Conservation (phyloP, 345 rosid species). For the Citrus australasica region DNA sequence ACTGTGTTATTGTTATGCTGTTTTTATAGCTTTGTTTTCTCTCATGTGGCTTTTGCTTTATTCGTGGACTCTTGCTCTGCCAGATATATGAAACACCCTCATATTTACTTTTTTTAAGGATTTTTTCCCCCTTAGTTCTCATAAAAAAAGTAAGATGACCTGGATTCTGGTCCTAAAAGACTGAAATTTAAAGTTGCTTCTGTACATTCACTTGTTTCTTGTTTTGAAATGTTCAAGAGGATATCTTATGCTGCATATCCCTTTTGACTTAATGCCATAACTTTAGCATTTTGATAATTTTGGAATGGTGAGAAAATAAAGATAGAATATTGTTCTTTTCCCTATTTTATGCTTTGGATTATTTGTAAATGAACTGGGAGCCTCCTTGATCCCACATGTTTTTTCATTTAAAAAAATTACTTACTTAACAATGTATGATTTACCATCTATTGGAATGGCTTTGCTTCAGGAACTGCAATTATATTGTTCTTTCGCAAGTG, state of each 20-base stretch:
- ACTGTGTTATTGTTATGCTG: too few species aligned
- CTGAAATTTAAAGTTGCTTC: not conserved
- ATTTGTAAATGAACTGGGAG: not conserved
- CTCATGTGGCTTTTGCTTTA: not conserved
- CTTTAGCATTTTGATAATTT: not conserved
- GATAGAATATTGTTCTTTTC: not conserved
- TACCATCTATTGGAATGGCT: not conserved
- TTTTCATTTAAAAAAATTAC: not conserved
- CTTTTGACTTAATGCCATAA: not conserved
- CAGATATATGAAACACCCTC: not conserved
- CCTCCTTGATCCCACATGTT: not conserved
- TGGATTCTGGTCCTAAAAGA: not conserved
- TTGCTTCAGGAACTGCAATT: not conserved
- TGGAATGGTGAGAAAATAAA: not conserved
- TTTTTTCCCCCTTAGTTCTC: not conserved
- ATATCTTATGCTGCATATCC: not conserved
- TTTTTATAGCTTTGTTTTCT: not conserved
- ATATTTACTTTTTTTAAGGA: too few species aligned
- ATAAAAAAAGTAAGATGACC: not conserved
- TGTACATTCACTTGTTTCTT: not conserved
- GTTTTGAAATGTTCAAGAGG: not conserved
- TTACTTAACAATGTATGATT: not conserved
- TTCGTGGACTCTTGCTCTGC: not conserved
- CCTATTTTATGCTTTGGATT: not conserved
- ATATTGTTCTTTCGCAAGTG: slow-evolving; percentile 2